Conservation (phyloP, 805 yeast species). For the Tetrapisispora phaffii region DNA sequence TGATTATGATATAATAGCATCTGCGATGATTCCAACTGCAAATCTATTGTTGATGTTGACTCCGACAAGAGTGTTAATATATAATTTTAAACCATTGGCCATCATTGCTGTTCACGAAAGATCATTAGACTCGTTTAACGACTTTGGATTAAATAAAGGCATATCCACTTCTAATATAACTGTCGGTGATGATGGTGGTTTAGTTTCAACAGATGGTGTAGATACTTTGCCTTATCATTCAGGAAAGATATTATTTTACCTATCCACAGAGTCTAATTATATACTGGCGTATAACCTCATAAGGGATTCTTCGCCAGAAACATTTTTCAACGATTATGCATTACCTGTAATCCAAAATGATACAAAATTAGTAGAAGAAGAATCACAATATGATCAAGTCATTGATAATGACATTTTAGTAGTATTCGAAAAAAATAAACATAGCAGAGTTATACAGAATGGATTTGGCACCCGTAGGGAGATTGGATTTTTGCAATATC, state of each 20-base stretch:
- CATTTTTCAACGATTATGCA: conserved; percentile 25
- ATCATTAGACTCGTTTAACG: conserved; percentile 18
- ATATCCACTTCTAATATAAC: conserved; percentile 9
- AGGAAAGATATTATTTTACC: conserved; percentile 21
- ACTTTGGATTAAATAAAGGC: conserved; percentile 24
- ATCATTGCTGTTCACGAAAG: conserved; percentile 25
- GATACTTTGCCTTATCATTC: conserved; percentile 8
- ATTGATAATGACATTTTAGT: conserved; percentile 26
- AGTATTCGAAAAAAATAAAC: conserved; percentile 25
- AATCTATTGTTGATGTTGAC: conserved; percentile 24
- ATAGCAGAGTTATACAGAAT: conserved; percentile 27
- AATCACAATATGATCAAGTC: conserved; percentile 15
- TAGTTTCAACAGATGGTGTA: conserved; percentile 10
- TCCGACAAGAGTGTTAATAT: conserved; percentile 21
- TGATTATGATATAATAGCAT: background rate
- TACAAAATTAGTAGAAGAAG: conserved; percentile 8
- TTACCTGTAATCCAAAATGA: conserved; percentile 15
- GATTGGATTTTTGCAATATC: conserved; percentile 21
- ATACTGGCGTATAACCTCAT: conserved; percentile 25
- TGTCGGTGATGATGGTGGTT: conserved; percentile 7
- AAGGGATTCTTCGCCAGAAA: conserved; percentile 14
- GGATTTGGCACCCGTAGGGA: conserved; percentile 27
- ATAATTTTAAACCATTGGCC: conserved; percentile 28
- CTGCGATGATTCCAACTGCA: conserved; percentile 11
- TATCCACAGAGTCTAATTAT: conserved; percentile 22